A percentile compares a stretch with the other conserved stretches of the same genome.
These are phyloP conservation scores for Trypanosoma lewisi DNA, from an alignment of 208 protist genomes.

Conservation along the genomic window DNA sequence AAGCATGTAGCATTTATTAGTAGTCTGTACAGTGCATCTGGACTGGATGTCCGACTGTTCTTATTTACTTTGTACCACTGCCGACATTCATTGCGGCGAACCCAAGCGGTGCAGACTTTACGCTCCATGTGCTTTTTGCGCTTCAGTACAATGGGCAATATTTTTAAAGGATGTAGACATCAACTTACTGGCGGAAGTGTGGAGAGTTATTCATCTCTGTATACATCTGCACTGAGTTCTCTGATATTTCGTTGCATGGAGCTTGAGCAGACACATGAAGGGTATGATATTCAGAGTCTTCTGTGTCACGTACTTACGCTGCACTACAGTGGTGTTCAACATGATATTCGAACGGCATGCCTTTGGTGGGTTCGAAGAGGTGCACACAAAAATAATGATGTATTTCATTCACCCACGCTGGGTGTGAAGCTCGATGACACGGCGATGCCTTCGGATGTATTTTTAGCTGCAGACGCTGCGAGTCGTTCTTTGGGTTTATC, in stretches of 20 bases:
- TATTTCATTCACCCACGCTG: neutral
- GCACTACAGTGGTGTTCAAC: constrained; percentile 9
- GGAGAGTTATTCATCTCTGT: neutral
- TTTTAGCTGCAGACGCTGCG: constrained; percentile 13
- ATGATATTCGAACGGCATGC: constrained; percentile 16
- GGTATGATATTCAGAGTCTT: constrained; percentile 6
- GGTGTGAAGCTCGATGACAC: neutral
- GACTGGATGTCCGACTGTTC: constrained; percentile 2
- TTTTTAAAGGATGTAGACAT: neutral
- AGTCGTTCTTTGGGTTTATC: constrained; percentile 6
- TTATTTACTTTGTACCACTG: constrained; percentile 19
- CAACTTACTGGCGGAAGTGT: neutral
- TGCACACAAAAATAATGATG: neutral
- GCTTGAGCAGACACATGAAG: constrained; percentile 17
- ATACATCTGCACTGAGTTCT: constrained; percentile 10
- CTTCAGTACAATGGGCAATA: neutral
- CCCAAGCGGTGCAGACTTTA: constrained; percentile 22
- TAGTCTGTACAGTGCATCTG: constrained; percentile 18
- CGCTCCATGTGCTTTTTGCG: constrained; percentile 9
- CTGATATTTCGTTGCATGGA: constrained; percentile 28
- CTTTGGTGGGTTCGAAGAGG: constrained; percentile 16
- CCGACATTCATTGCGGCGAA: constrained; percentile 22
- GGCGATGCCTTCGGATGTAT: constrained; percentile 1
- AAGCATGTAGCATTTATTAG: constrained; percentile 36
- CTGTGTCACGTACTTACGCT: constrained; percentile 13